Conservation (phyloP, 768 basidiomycete species). For the Pulveroboletus sp. region DNA sequence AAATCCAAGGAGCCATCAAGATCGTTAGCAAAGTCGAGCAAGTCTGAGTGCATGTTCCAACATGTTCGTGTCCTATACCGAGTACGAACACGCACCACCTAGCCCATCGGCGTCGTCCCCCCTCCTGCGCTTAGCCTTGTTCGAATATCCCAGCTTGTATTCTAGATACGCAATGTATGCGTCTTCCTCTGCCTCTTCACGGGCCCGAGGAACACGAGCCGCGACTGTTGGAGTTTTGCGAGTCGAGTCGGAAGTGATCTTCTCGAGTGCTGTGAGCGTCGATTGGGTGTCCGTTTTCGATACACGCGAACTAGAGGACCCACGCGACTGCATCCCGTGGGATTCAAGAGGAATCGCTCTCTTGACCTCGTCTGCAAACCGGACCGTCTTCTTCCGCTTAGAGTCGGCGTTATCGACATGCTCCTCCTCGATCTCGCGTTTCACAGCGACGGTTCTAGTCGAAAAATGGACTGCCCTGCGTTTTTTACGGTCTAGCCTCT, state of each 20-base stretch:
- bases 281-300: slow-evolving; percentile 7
- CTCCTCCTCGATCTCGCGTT: slow-evolving; percentile 40
- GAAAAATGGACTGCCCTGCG: slow-evolving; percentile 60
- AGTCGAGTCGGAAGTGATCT: slow-evolving; percentile 22
- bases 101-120: slow-evolving; percentile 71
- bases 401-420: slow-evolving; percentile 40
- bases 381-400: slow-evolving; percentile 42
- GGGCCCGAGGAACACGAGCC: slow-evolving; percentile 25
- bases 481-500: slow-evolving; percentile 53
- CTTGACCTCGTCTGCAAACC: slow-evolving; percentile 6
- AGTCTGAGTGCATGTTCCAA: slow-evolving; percentile 34
- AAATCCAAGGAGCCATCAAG: slow-evolving; percentile 9
- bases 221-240: slow-evolving; percentile 1
- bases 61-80: not conserved
- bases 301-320: not conserved
- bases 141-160: slow-evolving; percentile 57
- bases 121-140: slow-evolving; percentile 40
- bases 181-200: slow-evolving; percentile 67
- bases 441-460: slow-evolving; percentile 24
- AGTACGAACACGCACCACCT: slow-evolving; percentile 52
- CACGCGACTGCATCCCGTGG: not conserved
- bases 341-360: not conserved
- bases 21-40: slow-evolving; percentile 47
- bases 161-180: slow-evolving; percentile 83
- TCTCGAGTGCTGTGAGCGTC: slow-evolving; percentile 32